Conservation (phyloP, 2,329 filamentous ascomycete genomes). For the Sporothrix luriei region DNA sequence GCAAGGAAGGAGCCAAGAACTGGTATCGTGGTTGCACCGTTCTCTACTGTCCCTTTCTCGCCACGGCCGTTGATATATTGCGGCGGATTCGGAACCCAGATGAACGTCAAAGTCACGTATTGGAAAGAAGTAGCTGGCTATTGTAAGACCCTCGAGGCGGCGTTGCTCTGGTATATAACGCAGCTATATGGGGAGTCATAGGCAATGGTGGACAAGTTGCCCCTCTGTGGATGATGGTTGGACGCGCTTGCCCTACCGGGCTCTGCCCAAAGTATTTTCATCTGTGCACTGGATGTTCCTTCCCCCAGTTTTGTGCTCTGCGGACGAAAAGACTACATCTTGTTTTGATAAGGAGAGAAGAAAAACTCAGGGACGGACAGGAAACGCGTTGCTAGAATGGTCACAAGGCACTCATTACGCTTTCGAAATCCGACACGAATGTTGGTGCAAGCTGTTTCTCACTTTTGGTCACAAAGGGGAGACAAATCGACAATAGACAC, state of each 20-base stretch:
- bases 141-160: no score
- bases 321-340: neutral
- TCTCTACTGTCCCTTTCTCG: neutral
- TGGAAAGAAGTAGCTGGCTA: neutral
- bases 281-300: neutral
- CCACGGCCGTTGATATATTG: no score
- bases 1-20: constrained; percentile 13
- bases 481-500: neutral
- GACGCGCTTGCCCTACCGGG: neutral
- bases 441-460: neutral
- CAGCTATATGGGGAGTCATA: neutral
- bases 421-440: neutral
- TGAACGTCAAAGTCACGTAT: neutral
- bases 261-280: neutral
- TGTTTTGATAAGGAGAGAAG: neutral
- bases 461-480: neutral
- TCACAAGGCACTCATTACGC: no score
- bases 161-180: no score
- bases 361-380: neutral
- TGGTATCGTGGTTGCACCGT: neutral
- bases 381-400: neutral
- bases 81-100: neutral
- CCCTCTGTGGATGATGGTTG: neutral
- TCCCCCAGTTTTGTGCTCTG: neutral
- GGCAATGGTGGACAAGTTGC: neutral